Evolutionary conservation across 2,329 filamentous ascomycete genomes (phyloP).

Genomic region (Arthroderma sp.): DNA sequence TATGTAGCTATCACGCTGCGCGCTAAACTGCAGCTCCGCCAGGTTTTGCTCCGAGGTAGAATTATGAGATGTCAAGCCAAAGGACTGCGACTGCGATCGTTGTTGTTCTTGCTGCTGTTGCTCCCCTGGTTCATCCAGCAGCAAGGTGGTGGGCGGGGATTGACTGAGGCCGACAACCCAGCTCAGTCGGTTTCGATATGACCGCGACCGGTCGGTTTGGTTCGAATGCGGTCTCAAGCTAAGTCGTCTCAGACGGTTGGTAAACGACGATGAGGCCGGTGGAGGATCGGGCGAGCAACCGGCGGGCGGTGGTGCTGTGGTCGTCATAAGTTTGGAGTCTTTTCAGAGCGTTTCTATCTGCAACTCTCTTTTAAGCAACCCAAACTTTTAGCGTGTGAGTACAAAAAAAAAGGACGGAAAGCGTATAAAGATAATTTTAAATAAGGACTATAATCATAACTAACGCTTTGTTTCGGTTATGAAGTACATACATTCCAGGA

Average conservation of each 20-base stretch:
- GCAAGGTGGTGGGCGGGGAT: conserved; percentile 14
- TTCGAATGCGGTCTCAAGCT: conserved; percentile 24
- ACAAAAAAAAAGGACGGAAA: too few relatives aligned
- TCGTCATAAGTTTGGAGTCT: conserved; percentile 2
- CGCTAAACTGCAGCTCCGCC: neutral
- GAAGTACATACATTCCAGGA: too few relatives aligned
- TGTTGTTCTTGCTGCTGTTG: conserved; percentile 5
- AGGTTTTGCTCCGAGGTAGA: neutral
- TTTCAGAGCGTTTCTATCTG: too few relatives aligned
- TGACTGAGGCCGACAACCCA: conserved; percentile 22
- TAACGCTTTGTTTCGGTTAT: too few relatives aligned
- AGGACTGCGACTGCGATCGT: neutral
- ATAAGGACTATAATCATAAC: too few relatives aligned
- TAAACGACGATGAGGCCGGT: conserved; percentile 5
- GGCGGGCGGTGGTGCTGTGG: neutral
- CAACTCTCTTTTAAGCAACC: too few relatives aligned
- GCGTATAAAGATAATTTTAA: too few relatives aligned
- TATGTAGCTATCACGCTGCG: conserved; percentile 1
- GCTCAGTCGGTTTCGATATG: conserved; percentile 24
- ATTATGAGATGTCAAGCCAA: neutral
- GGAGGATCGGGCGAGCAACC: conserved; percentile 3
- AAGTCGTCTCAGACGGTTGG: conserved; percentile 22
- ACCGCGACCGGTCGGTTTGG: conserved; percentile 13
- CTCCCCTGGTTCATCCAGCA: conserved; percentile 10
- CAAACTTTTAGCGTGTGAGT: too few relatives aligned